phyloP scores from a whole-genome alignment of 1,139 yeast genomes.

The Magnusiomyces starmeri region DNA sequence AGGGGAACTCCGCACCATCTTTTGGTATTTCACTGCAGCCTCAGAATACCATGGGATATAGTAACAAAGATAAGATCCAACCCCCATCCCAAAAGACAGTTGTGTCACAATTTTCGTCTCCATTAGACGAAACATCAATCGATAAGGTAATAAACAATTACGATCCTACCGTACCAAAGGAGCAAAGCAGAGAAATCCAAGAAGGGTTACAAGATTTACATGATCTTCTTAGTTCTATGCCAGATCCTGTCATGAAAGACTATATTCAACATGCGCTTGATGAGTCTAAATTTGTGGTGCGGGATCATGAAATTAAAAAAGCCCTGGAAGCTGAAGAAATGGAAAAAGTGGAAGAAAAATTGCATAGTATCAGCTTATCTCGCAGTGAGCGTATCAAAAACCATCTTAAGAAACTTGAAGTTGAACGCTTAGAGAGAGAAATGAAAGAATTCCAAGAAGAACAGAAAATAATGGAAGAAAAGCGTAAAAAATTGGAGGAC shows the following conservation, averaged over 20 bases:
- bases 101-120: too few species aligned
- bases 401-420: not conserved
- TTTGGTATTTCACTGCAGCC: too few species aligned
- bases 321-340: slow-evolving; percentile 10
- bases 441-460: slow-evolving; percentile 15
- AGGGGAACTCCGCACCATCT: too few species aligned
- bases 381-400: not conserved
- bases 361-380: not conserved
- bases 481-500: not conserved
- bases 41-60: too few species aligned
- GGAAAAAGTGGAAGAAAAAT: slow-evolving; percentile 4
- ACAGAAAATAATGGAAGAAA: slow-evolving; percentile 7
- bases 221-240: not conserved
- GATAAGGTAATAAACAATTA: too few species aligned
- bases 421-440: slow-evolving; percentile 14
- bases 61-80: too few species aligned
- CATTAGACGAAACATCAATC: too few species aligned
- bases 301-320: not conserved
- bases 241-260: not conserved
- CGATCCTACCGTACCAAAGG: too few species aligned
- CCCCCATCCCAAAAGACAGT: too few species aligned
- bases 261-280: not conserved
- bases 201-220: not conserved
- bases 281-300: not conserved
- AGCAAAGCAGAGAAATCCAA: too few species aligned